Evolutionary conservation across 2,329 filamentous ascomycete species (phyloP).

Genomic region (Teratosphaeria gauchensis): DNA sequence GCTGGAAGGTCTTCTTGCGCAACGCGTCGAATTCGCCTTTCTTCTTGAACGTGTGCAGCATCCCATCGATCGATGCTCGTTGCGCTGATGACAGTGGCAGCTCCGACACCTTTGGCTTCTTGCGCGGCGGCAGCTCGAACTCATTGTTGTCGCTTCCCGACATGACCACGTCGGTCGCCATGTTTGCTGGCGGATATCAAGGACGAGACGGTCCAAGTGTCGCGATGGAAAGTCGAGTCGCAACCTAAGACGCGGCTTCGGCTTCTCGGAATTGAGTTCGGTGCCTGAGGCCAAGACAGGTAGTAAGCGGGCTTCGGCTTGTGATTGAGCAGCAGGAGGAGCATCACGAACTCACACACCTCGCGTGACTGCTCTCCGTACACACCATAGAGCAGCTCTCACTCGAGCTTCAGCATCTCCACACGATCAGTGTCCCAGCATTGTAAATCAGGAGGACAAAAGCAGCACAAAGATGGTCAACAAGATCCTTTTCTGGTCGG

Average conservation of each 20-base stretch:
- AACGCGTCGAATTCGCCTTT: constrained; percentile 73
- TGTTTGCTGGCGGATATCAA: constrained; percentile 1
- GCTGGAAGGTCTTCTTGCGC: constrained; percentile 66
- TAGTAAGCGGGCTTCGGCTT: neutral
- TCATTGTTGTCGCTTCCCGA: constrained; percentile 11
- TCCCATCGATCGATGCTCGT: constrained; percentile 60
- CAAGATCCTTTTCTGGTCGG: constrained; percentile 70
- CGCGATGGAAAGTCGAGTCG: neutral
- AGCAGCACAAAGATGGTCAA: constrained; percentile 32
- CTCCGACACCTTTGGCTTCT: constrained; percentile 64
- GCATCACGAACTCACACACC: neutral
- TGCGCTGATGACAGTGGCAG: constrained; percentile 66
- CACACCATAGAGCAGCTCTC: neutral
- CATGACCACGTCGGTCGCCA: constrained; percentile 18
- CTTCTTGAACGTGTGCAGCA: constrained; percentile 77
- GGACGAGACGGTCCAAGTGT: neutral
- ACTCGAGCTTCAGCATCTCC: neutral
- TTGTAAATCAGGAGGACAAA: neutral
- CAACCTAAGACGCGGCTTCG: neutral
- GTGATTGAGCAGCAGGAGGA: neutral
- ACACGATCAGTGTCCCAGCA: neutral
- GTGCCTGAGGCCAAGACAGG: neutral
- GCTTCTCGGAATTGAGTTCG: neutral
- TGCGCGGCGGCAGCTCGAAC: constrained; percentile 30
- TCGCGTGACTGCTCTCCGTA: neutral